These are phyloP conservation scores for Crepidotus variabilis DNA, from an alignment of 768 basidiomycete species.

Conservation along the genomic window DNA sequence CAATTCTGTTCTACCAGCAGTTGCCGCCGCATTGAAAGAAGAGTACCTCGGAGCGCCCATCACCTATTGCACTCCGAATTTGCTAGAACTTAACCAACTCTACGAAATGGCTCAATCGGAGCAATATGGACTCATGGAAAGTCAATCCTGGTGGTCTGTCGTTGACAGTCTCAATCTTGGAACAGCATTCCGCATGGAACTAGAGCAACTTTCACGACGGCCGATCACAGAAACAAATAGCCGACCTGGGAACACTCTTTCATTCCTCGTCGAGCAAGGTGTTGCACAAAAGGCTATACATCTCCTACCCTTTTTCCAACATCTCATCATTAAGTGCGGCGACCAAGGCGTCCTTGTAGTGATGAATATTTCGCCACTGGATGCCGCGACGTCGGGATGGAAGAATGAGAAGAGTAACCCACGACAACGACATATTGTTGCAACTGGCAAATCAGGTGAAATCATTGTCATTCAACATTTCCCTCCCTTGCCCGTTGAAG, in stretches of 20 bases:
- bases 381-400: conserved; percentile 48
- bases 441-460: conserved; percentile 41
- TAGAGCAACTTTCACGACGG: conserved; percentile 55
- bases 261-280: conserved; percentile 67
- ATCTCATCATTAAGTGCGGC: conserved; percentile 86
- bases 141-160: conserved; percentile 59
- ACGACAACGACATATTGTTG: conserved; percentile 45
- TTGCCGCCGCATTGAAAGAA: conserved; percentile 34
- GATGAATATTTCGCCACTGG: conserved; percentile 47
- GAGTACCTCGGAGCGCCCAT: conserved; percentile 39
- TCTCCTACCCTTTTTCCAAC: conserved; percentile 81
- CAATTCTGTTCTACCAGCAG: conserved; percentile 59
- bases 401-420: conserved; percentile 41
- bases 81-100: conserved; percentile 67
- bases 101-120: conserved; percentile 47
- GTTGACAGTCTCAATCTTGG: conserved; percentile 67
- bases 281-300: conserved; percentile 77
- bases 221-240: conserved; percentile 36
- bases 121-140: conserved; percentile 44
- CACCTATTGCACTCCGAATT: conserved; percentile 80
- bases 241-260: conserved; percentile 39
- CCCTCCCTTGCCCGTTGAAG: conserved; percentile 45
- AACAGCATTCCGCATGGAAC: conserved; percentile 58
- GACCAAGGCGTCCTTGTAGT: conserved; percentile 59
- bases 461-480: conserved; percentile 71